Evolutionary conservation across 768 basidiomycete species (phyloP).

Genomic region (Favolaschia claudopus): DNA sequence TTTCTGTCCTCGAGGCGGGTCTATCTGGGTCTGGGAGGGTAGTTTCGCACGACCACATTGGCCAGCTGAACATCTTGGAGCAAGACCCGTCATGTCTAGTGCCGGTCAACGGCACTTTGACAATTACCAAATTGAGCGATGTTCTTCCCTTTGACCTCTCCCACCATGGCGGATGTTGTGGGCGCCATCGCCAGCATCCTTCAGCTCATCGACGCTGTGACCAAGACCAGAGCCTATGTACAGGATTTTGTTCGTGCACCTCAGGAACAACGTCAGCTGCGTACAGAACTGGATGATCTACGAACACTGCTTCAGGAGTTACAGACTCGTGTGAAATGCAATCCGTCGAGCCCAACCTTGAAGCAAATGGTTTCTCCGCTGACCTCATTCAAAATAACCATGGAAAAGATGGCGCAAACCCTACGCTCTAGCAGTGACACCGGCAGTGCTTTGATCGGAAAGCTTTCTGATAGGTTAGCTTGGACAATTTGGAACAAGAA

Average conservation of each 20-base stretch:
- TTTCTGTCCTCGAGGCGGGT: too few species aligned
- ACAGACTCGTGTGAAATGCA: not conserved
- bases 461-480: not conserved
- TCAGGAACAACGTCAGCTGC: not conserved
- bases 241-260: not conserved
- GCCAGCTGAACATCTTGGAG: too few species aligned
- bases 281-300: not conserved
- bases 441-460: too few species aligned
- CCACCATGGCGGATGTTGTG: constrained; percentile 3
- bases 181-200: not conserved
- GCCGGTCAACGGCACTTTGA: too few species aligned
- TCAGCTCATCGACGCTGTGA: not conserved
- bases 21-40: too few species aligned
- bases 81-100: too few species aligned
- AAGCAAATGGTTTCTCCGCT: not conserved
- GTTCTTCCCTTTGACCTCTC: too few species aligned
- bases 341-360: not conserved
- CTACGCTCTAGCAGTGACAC: not conserved
- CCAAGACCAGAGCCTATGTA: not conserved
- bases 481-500: not conserved
- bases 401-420: not conserved
- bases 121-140: too few species aligned
- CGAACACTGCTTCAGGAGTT: not conserved
- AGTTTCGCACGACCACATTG: too few species aligned
- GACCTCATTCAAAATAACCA: not conserved